Base-by-base conservation (phyloP, 2,329 filamentous ascomycete species). In the Cladophialophora bantiana region DNA sequence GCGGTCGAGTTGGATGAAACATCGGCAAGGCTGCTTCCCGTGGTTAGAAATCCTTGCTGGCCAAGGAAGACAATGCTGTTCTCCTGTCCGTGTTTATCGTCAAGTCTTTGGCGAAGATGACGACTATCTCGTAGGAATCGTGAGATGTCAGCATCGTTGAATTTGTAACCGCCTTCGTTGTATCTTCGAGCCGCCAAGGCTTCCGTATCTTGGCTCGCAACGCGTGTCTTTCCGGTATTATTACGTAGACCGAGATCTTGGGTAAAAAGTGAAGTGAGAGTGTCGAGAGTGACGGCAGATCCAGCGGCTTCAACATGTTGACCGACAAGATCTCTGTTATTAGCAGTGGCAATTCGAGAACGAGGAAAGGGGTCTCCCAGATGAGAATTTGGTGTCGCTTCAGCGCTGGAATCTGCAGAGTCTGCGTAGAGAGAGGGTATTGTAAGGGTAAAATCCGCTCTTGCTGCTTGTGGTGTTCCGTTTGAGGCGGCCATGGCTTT, bases 1-100 rank as follows among this genome's bases (percentile, higher is more conserved):
- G 57, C 26, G 32, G 32, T 48, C 18, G 56, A 38, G 34, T 55
- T 38, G n/a, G 67, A 67, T 31, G 67, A 69, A 31, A 50, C 59
- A 18, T 67, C 45, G 32, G 64, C 67, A 4, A 69, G 58, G 52
- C 61, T 66, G 38, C 66, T 65, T 31, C 62, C 66, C 7, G 54
- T 50, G 20, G 26, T 54, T 52, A 52, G 52, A 62, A 62, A 50
- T 5, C 50, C 50, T 26, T 59, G 38, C 36, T 36, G 52, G 9
- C 9, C 26, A 18, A n/a, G 36, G 26, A 31, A 5, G n/a, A 9
- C 31, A 20, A 32, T 20, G 20, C 50, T 56, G 38, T 40, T 13
- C 9, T 34, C 15, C 7, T 20, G 56, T 15, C 50, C 12, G 20
- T 40, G 42, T 35, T 6, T 53, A 18, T 20, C 20, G 26, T 35